A percentile compares a stretch with the other conserved stretches of the same genome.
phyloP scores from a whole-genome alignment of 306 rosid genomes.

The Dalbergia oliveri region DNA sequence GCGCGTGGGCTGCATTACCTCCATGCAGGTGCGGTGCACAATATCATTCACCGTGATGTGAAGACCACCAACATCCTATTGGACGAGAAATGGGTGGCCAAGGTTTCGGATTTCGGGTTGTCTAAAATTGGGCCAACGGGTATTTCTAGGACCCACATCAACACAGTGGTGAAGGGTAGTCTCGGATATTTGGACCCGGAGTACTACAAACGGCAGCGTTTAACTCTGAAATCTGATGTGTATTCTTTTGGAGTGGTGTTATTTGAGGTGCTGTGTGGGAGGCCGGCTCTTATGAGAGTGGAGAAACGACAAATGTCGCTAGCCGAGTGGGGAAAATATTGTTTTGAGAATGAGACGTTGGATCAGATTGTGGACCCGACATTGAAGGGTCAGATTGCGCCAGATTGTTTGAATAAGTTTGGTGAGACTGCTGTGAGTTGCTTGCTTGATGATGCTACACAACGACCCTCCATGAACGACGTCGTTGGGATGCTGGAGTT shows the following conservation, averaged over 20 bases:
- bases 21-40: constrained; percentile 22
- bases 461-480: constrained; percentile 57
- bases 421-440: constrained; percentile 45
- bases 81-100: neutral
- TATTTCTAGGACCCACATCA: neutral
- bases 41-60: constrained; percentile 53
- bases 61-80: constrained; percentile 29
- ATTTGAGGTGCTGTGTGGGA: constrained; percentile 40
- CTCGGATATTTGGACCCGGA: neutral
- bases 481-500: constrained; percentile 42
- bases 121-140: constrained; percentile 4
- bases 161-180: neutral
- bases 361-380: constrained; percentile 28
- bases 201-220: neutral
- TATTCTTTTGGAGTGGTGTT: constrained; percentile 55
- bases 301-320: neutral
- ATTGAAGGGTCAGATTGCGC: neutral
- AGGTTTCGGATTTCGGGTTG: neutral
- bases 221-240: constrained; percentile 50
- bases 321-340: neutral
- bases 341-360: neutral
- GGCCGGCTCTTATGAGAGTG: neutral
- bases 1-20: constrained; percentile 25
- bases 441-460: constrained; percentile 43
- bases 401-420: neutral